Percentiles rank a stretch among this genome's conserved stretches.
These are phyloP conservation scores for Pulchroboletus neoregius DNA, from an alignment of 1,284 basidiomycete species.

Conservation along the genomic window DNA sequence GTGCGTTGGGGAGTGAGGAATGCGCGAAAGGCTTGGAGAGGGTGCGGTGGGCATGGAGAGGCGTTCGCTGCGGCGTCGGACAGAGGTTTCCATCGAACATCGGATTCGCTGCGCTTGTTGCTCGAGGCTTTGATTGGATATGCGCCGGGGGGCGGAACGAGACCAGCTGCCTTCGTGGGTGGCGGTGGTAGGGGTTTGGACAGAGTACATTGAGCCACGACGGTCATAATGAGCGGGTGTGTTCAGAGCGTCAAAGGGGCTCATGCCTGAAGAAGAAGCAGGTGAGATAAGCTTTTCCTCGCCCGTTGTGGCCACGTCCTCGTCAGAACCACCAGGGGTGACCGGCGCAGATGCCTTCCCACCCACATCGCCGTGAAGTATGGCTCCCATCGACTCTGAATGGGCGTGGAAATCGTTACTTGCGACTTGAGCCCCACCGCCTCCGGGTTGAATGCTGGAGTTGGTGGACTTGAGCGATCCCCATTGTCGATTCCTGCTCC, in stretches of 20 bases:
- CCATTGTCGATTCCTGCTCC: conserved; percentile 19
- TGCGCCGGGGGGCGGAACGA: conserved; percentile 12
- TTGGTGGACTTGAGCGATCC: conserved; percentile 26
- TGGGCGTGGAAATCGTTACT: conserved; percentile 15
- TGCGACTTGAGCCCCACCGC: neutral
- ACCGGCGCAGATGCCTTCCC: conserved; percentile 18
- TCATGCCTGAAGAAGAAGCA: conserved; percentile 14
- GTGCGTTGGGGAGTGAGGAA: conserved; percentile 12
- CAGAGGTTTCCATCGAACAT: conserved; percentile 31
- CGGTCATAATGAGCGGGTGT: conserved; percentile 21
- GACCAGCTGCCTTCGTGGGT: conserved; percentile 7
- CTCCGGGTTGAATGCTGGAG: conserved; percentile 17
- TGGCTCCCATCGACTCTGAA: conserved; percentile 23
- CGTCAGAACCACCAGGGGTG: conserved; percentile 24
- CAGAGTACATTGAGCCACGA: conserved; percentile 20
- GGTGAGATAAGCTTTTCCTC: conserved; percentile 27
- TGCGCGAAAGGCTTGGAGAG: conserved; percentile 16
- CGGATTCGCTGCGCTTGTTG: conserved; percentile 31
- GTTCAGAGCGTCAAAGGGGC: conserved; percentile 19
- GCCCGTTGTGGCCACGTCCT: conserved; percentile 11
- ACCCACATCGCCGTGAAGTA: conserved; percentile 10
- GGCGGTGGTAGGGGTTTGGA: conserved; percentile 11
- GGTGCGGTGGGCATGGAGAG: conserved; percentile 30
- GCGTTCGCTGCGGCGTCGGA: conserved; percentile 26
- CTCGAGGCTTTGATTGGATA: conserved; percentile 22